phyloP scores from a whole-genome alignment of 1,284 basidiomycete species.

The Tetrapyrgos nigripes region DNA sequence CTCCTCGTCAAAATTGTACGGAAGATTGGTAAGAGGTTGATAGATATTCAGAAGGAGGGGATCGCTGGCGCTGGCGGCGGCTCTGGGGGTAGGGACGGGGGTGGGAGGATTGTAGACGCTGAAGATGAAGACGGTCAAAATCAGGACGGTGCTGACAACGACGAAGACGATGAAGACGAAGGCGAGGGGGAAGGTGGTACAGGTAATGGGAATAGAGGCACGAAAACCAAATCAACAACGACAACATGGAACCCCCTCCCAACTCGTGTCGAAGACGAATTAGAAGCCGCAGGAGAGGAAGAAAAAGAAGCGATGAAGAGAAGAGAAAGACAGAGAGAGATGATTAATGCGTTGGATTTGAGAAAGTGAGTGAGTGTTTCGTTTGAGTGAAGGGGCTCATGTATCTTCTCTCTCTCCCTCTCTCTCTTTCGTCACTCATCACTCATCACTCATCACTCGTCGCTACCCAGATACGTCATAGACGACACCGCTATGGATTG shows the following conservation, averaged over 20 bases:
- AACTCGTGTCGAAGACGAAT: slow-evolving; percentile 63
- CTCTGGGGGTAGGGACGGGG: too few relatives aligned
- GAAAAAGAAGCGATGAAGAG: slow-evolving; percentile 51
- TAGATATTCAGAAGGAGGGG: slow-evolving; percentile 83
- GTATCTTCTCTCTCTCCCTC: slow-evolving; percentile 10
- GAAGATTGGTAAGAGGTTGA: slow-evolving; percentile 82
- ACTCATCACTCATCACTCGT: slow-evolving; percentile 7
- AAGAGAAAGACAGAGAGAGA: slow-evolving; percentile 78
- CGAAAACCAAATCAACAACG: slow-evolving; percentile 22
- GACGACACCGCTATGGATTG: slow-evolving; percentile 76
- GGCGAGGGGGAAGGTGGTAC: background rate
- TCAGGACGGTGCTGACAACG: slow-evolving; percentile 6
- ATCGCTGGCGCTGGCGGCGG: slow-evolving; percentile 46
- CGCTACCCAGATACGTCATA: slow-evolving; percentile 74
- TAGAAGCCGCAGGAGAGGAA: slow-evolving; percentile 74
- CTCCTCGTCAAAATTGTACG: slow-evolving; percentile 92
- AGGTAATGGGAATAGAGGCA: too few relatives aligned
- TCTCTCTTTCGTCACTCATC: slow-evolving; percentile 7
- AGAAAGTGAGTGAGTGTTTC: slow-evolving; percentile 68
- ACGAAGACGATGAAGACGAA: background rate
- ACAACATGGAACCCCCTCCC: slow-evolving; percentile 58
- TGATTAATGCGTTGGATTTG: slow-evolving; percentile 87
- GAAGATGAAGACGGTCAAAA: too few relatives aligned
- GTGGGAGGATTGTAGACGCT: slow-evolving; percentile 27
- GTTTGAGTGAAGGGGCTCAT: background rate